These are phyloP conservation scores for Aegilops bicornis DNA, from an alignment of 176 grass and related monocot species.

Conservation along the genomic window DNA sequence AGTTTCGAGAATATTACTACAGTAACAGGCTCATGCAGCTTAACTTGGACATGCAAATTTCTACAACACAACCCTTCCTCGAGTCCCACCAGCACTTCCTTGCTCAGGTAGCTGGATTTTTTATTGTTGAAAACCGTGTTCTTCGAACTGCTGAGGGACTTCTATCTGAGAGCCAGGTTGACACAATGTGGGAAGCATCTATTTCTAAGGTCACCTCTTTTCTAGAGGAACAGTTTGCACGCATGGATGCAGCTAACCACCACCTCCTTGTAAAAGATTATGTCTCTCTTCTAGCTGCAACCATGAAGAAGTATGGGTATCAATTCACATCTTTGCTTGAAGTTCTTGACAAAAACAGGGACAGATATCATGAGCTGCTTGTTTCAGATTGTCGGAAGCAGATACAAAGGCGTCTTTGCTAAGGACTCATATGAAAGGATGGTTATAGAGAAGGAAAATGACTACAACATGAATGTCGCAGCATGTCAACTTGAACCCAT, in stretches of 20 bases:
- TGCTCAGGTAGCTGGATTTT: constrained; percentile 18
- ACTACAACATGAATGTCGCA: neutral
- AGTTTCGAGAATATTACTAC: constrained; percentile 1
- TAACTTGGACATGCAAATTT: constrained; percentile 14
- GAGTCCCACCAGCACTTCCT: constrained; percentile 25
- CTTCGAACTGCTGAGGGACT: constrained; percentile 18
- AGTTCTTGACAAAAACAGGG: constrained; percentile 10
- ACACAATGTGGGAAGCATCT: constrained; percentile 9
- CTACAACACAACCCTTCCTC: constrained; percentile 5
- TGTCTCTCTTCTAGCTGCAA: constrained; percentile 1
- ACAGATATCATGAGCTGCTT: constrained; percentile 11
- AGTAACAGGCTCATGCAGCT: constrained; percentile 21
- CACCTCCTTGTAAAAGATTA: constrained; percentile 21
- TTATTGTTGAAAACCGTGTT: constrained; percentile 12
- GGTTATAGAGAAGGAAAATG: constrained; percentile 11
- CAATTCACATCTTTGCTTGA: neutral
- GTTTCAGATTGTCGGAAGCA: constrained; percentile 4
- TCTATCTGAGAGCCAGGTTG: constrained; percentile 15
- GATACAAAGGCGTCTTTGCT: constrained; percentile 2
- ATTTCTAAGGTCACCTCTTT: constrained; percentile 8
- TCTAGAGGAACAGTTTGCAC: neutral
- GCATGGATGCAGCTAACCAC: constrained; percentile 12
- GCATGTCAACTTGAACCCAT: constrained; percentile 41
- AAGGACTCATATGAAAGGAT: constrained; percentile 8
- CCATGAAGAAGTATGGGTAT: constrained; percentile 19